Percentiles rank a stretch among this genome's conserved stretches.
These are phyloP conservation scores for Achaetomiella virescens DNA, from an alignment of 495 filamentous ascomycete genomes.

Conservation along the genomic window DNA sequence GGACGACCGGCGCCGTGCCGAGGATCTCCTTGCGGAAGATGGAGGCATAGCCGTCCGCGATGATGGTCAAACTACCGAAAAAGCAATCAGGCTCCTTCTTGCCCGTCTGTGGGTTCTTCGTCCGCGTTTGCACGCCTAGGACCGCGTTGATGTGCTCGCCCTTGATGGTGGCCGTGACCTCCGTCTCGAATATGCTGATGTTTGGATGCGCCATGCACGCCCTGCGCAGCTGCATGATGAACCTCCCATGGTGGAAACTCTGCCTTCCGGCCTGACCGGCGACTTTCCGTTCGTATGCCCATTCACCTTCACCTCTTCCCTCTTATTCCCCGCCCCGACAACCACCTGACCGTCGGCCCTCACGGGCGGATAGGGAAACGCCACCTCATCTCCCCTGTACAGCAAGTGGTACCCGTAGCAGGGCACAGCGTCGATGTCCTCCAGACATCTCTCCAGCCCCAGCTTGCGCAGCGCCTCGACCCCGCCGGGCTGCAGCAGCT, in stretches of 20 bases:
- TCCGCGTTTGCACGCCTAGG: conserved; percentile 67
- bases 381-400: conserved; percentile 72
- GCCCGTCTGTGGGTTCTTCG: conserved; percentile 45
- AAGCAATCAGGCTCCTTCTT: conserved; percentile 62
- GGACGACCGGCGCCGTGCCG: conserved; percentile 58
- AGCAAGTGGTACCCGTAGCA: conserved; percentile 83
- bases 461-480: conserved; percentile 73
- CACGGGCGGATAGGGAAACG: conserved; percentile 65
- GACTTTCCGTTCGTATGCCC: conserved; percentile 16
- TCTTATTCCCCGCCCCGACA: not conserved
- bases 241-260: conserved; percentile 79
- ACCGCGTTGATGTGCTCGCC: conserved; percentile 54
- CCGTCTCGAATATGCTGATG: conserved; percentile 68
- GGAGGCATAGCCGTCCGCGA: conserved; percentile 89
- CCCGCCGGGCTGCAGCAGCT: conserved; percentile 90
- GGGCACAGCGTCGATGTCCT: conserved; percentile 78
- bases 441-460: conserved; percentile 74
- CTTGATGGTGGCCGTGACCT: conserved; percentile 56
- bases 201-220: conserved; percentile 62
- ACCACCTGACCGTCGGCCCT: conserved; percentile 23
- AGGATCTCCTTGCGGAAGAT: conserved; percentile 84
- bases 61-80: conserved; percentile 79
- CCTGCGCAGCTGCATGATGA: conserved; percentile 67
- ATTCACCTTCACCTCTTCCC: conserved; percentile 7
- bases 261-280: conserved; percentile 50